phyloP scores from a whole-genome alignment of 2,329 filamentous ascomycete genomes.

The Beauveria sp. region DNA sequence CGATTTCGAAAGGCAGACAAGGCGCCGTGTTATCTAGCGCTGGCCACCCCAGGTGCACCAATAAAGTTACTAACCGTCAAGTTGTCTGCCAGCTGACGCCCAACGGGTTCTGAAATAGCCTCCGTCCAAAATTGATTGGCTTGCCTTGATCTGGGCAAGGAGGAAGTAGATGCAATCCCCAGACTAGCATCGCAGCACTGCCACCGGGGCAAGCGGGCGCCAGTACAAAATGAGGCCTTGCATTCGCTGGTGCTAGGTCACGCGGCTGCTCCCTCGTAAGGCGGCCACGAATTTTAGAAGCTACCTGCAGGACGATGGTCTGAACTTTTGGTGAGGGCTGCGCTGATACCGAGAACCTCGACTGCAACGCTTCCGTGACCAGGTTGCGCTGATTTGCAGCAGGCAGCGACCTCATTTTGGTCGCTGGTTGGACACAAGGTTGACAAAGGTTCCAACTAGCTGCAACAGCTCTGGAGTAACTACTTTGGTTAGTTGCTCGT shows the following conservation, averaged over 20 bases:
- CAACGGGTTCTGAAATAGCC: not conserved
- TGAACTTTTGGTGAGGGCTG: not conserved
- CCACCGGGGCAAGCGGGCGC: not conserved
- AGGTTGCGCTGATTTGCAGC: not conserved
- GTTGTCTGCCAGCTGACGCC: conserved; percentile 1
- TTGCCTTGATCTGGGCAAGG: not conserved
- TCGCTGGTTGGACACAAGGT: not conserved
- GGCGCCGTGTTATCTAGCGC: not conserved
- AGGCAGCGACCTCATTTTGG: not conserved
- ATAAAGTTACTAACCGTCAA: not conserved
- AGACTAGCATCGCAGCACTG: conserved; percentile 3
- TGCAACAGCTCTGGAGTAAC: not conserved
- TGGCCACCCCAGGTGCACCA: not conserved
- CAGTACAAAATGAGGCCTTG: not conserved
- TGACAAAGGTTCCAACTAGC: too few relatives aligned
- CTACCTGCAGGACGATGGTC: not conserved
- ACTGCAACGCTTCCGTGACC: not conserved
- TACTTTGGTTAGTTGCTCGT: not conserved
- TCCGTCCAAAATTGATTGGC: not conserved
- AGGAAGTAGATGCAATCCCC: not conserved
- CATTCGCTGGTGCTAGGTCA: not conserved
- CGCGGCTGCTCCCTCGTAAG: not conserved
- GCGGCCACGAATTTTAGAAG: not conserved
- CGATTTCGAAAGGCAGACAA: not conserved
- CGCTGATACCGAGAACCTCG: not conserved